Percentiles rank a stretch among this genome's conserved stretches.
Evolutionary conservation across 805 yeast species (phyloP).

Genomic region (Clavispora carvajalis): DNA sequence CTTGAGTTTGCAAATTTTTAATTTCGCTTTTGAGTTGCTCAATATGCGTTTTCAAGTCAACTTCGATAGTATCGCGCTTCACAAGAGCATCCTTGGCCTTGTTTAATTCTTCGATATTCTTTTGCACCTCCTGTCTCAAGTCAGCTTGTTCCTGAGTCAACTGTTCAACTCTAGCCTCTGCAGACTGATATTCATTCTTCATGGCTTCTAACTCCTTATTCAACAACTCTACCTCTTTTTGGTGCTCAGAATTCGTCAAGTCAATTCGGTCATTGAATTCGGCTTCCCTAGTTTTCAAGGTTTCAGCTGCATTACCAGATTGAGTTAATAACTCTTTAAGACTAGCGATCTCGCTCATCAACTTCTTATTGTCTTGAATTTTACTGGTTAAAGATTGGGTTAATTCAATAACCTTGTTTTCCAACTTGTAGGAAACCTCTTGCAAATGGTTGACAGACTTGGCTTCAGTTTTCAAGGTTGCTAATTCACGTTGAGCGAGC

Average conservation of each 20-base stretch:
- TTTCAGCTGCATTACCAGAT: constrained; percentile 47
- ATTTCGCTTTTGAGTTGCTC: constrained; percentile 50
- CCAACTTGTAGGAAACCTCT: constrained; percentile 89
- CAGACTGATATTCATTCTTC: constrained; percentile 51
- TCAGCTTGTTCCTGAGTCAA: constrained; percentile 56
- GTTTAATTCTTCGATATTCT: constrained; percentile 57
- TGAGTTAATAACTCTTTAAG: constrained; percentile 45
- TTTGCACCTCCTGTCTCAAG: constrained; percentile 58
- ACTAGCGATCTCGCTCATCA: constrained; percentile 55
- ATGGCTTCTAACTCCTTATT: constrained; percentile 53
- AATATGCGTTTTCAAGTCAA: constrained; percentile 59
- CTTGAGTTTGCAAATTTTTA: constrained; percentile 37
- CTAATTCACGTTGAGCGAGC: constrained; percentile 62
- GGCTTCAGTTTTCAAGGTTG: constrained; percentile 73
- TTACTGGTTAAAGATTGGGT: constrained; percentile 79
- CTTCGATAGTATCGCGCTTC: constrained; percentile 59
- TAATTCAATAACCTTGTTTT: constrained; percentile 94
- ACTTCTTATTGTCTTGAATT: constrained; percentile 73
- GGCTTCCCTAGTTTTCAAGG: constrained; percentile 49
- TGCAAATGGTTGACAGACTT: constrained; percentile 84
- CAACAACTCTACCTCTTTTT: constrained; percentile 41
- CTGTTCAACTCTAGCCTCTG: constrained; percentile 54
- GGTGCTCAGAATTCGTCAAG: constrained; percentile 43
- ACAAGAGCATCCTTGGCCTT: constrained; percentile 53
- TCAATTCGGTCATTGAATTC: constrained; percentile 46